phyloP scores from a whole-genome alignment of 306 rosid genomes.

The Sophora flavescens region DNA sequence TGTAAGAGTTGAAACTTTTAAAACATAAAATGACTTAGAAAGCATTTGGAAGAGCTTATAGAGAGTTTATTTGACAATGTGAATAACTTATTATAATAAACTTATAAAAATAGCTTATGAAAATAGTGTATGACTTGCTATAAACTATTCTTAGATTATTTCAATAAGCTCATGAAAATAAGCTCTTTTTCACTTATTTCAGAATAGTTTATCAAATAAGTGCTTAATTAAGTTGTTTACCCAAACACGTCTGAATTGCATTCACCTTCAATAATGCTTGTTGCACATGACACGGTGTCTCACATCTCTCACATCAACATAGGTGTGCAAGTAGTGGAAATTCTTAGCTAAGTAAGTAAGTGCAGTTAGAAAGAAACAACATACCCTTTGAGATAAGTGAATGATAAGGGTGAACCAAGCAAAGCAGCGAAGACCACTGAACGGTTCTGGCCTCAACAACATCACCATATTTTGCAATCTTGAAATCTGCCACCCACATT shows the following conservation, averaged over 20 bases:
- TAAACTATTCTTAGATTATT: too few species aligned
- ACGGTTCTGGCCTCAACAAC: slow-evolving; percentile 74
- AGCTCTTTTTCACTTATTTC: too few species aligned
- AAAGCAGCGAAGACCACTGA: slow-evolving; percentile 70
- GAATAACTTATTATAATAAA: too few species aligned
- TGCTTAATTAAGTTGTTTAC: too few species aligned
- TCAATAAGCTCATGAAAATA: too few species aligned
- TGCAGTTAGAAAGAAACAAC: slow-evolving; percentile 6
- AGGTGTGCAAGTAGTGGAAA: not conserved
- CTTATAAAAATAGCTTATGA: too few species aligned
- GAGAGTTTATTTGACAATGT: too few species aligned
- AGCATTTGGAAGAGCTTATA: too few species aligned
- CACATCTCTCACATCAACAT: not conserved
- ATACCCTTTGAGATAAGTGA: slow-evolving; percentile 71
- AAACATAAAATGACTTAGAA: not conserved
- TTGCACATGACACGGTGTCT: not conserved
- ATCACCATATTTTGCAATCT: slow-evolving; percentile 68
- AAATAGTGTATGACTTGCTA: too few species aligned
- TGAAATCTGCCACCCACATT: slow-evolving; percentile 62
- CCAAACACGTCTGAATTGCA: not conserved
- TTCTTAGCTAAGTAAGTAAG: not conserved
- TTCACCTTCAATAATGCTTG: slow-evolving; percentile 4
- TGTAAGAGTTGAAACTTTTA: not conserved
- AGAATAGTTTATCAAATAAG: too few species aligned
- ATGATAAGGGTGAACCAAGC: slow-evolving; percentile 66